These are phyloP conservation scores for Kodamaea plutei DNA, from an alignment of 1,139 yeast genomes.

Conservation along the genomic window DNA sequence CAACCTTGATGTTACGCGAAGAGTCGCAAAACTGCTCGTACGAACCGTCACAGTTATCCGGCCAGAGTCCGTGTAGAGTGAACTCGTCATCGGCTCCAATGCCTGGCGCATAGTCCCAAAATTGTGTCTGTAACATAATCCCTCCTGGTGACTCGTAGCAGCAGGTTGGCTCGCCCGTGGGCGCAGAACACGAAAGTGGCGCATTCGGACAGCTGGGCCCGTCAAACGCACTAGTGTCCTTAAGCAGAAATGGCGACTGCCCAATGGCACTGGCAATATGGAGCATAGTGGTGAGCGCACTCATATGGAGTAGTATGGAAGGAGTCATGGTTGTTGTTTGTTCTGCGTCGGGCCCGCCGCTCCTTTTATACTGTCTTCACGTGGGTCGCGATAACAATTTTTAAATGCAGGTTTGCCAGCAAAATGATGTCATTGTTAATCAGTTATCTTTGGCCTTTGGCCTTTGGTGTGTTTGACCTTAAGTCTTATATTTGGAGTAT, in stretches of 20 bases:
- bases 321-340: no score
- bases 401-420: no score
- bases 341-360: no score
- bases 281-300: constrained; percentile 1
- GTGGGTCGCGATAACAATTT: no score
- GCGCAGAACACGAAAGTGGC: constrained; percentile 48
- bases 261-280: constrained; percentile 1
- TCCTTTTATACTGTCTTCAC: no score
- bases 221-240: constrained; percentile 2
- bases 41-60: constrained; percentile 74
- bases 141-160: constrained; percentile 93
- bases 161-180: constrained; percentile 52
- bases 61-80: constrained; percentile 87
- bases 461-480: no score
- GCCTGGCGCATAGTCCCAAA: constrained; percentile 90
- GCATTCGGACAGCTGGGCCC: constrained; percentile 56
- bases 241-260: constrained; percentile 2
- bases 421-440: no score
- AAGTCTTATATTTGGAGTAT: no score
- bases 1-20: constrained; percentile 43
- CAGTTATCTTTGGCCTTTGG: no score
- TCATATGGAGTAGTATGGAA: no score
- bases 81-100: constrained; percentile 67
- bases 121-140: constrained; percentile 77
- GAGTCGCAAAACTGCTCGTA: constrained; percentile 70